Conservation (phyloP, 306 rosid species). For the Cicer pinnatifidum region DNA sequence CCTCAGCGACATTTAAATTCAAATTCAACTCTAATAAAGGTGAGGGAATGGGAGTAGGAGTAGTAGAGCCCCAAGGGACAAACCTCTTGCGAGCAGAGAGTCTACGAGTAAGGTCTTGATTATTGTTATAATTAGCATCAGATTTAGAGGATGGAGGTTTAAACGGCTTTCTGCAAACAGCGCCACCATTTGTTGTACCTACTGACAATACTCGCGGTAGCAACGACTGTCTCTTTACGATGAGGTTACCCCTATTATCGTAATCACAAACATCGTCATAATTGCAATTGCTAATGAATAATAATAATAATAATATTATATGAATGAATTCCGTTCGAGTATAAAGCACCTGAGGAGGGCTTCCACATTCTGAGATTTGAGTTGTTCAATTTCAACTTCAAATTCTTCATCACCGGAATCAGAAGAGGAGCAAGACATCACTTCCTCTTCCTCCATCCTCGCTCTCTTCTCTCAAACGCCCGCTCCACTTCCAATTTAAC, state of each 20-base stretch:
- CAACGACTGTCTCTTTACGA: slow-evolving; percentile 78
- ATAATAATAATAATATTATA: neutral
- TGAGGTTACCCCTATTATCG: slow-evolving; percentile 64
- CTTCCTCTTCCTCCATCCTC: slow-evolving; percentile 47
- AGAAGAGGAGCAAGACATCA: slow-evolving; percentile 52
- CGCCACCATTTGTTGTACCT: slow-evolving; percentile 57
- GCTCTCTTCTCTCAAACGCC: neutral
- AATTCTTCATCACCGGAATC: slow-evolving; percentile 55
- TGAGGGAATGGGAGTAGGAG: neutral
- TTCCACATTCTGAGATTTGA: slow-evolving; percentile 53
- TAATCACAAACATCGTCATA: neutral
- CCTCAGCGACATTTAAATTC: slow-evolving; percentile 13
- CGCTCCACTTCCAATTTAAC: slow-evolving; percentile 16
- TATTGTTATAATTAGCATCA: slow-evolving; percentile 49
- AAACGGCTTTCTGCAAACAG: slow-evolving; percentile 83
- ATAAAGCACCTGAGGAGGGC: slow-evolving; percentile 65
- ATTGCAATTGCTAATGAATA: neutral
- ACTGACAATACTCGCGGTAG: slow-evolving; percentile 87
- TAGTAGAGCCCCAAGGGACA: slow-evolving; percentile 86
- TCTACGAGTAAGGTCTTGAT: slow-evolving; percentile 71
- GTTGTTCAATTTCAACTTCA: no score
- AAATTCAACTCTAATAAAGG: slow-evolving; percentile 34
- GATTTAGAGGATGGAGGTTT: slow-evolving; percentile 74
- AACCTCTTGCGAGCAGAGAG: slow-evolving; percentile 87
- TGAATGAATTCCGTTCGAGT: neutral